A percentile compares a stretch with the other conserved stretches of the same genome.
phyloP scores from a whole-genome alignment of 495 filamentous ascomycete species.

The Penicillium chermesinum region DNA sequence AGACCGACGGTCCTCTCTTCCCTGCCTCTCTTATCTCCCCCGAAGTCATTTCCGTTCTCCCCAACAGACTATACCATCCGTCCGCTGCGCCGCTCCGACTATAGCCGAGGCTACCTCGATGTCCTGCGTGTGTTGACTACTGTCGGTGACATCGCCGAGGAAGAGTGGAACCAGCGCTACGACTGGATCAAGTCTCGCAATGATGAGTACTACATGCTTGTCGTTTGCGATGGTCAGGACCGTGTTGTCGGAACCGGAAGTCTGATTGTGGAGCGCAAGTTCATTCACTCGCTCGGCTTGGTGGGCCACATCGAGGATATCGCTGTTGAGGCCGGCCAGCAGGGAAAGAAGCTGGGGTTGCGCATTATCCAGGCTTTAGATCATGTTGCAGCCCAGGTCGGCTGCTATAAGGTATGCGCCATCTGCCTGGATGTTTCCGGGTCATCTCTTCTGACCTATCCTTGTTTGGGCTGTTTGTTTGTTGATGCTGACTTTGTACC shows the following conservation, averaged over 20 bases:
- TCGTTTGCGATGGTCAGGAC: slow-evolving; percentile 65
- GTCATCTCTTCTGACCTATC: not conserved
- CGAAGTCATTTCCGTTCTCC: slow-evolving; percentile 59
- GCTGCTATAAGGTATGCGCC: slow-evolving; percentile 75
- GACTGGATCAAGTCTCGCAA: slow-evolving; percentile 75
- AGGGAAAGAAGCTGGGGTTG: slow-evolving; percentile 93
- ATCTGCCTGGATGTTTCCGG: not conserved
- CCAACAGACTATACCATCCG: slow-evolving; percentile 80
- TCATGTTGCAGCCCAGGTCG: slow-evolving; percentile 74
- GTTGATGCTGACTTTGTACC: slow-evolving; percentile 5
- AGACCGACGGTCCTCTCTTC: slow-evolving; percentile 63
- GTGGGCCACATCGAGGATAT: slow-evolving; percentile 99
- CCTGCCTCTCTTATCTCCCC: slow-evolving; percentile 71
- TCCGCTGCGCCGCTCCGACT: slow-evolving; percentile 73
- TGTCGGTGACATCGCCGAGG: slow-evolving; percentile 79
- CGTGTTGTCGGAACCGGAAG: slow-evolving; percentile 82
- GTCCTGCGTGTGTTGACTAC: slow-evolving; percentile 86
- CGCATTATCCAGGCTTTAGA: slow-evolving; percentile 93
- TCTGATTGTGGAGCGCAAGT: slow-evolving; percentile 68
- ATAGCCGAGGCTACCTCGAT: slow-evolving; percentile 70
- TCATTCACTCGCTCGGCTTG: slow-evolving; percentile 43
- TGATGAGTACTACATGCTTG: slow-evolving; percentile 79
- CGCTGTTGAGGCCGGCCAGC: slow-evolving; percentile 86
- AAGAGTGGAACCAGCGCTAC: slow-evolving; percentile 71
- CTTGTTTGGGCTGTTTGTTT: not conserved